Conservation (phyloP, 768 basidiomycete species). For the Phanerochaete sordida region DNA sequence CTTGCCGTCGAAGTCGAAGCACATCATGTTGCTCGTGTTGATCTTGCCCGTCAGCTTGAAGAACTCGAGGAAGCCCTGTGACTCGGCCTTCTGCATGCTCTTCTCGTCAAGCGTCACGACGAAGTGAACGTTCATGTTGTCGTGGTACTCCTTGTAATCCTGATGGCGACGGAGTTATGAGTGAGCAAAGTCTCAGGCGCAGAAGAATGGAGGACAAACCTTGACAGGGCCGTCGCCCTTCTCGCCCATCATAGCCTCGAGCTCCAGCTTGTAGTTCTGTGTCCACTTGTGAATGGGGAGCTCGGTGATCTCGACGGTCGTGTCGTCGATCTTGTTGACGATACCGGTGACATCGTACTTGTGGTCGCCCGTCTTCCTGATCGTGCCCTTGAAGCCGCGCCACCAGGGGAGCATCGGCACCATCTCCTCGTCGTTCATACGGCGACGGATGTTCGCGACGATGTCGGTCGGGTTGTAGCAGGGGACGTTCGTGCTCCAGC, state of each 20-base stretch:
- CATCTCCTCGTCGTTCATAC: conserved; percentile 83
- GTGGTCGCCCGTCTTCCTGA: conserved; percentile 78
- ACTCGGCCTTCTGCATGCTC: conserved; percentile 82
- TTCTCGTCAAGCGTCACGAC: conserved; percentile 75
- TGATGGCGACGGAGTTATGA: conserved; percentile 27
- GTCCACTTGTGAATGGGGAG: conserved; percentile 97
- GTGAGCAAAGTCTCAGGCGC: background rate
- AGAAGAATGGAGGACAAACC: conserved; percentile 34
- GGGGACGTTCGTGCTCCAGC: conserved; percentile 94
- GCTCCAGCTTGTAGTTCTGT: conserved; percentile 83
- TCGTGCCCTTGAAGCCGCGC: conserved; percentile 89
- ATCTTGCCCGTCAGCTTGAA: conserved; percentile 88
- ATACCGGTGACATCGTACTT: conserved; percentile 82
- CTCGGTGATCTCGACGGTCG: conserved; percentile 93
- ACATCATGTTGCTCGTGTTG: conserved; percentile 96
- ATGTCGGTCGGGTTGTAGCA: conserved; percentile 92
- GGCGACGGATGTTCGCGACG: conserved; percentile 77
- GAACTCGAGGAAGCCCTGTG: conserved; percentile 84
- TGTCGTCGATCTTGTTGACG: conserved; percentile 72
- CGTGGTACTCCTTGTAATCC: conserved; percentile 98
- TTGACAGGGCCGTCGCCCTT: conserved; percentile 82
- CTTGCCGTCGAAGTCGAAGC: conserved; percentile 94
- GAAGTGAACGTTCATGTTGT: conserved; percentile 89
- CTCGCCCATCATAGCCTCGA: conserved; percentile 86
- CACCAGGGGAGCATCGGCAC: conserved; percentile 95